phyloP scores from a whole-genome alignment of 805 yeast species.

The Wickerhamiella sorbophila region DNA sequence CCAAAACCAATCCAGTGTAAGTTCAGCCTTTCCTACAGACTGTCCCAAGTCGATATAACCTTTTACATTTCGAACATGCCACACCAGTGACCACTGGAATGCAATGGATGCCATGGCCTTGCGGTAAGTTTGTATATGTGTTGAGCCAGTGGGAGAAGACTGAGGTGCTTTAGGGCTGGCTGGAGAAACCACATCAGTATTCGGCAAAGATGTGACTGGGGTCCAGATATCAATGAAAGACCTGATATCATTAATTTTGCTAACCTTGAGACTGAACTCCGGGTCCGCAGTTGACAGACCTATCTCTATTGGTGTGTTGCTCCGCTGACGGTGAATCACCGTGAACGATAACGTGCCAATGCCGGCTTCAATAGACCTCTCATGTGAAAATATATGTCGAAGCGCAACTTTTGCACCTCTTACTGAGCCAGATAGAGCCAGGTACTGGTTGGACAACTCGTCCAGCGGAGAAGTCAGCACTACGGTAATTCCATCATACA shows the following conservation, averaged over 20 bases:
- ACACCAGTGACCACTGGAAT: constrained; percentile 58
- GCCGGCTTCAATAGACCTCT: constrained; percentile 46
- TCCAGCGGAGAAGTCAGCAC: constrained; percentile 28
- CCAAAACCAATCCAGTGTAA: constrained; percentile 51
- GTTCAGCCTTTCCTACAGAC: constrained; percentile 52
- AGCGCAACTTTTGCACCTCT: constrained; percentile 52
- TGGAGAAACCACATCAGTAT: neutral
- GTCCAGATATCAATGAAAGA: constrained; percentile 34
- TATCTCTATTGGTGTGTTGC: constrained; percentile 2
- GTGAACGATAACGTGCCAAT: constrained; percentile 2
- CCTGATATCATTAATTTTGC: constrained; percentile 76
- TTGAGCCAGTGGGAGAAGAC: neutral
- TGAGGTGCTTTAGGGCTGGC: neutral
- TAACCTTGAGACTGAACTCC: constrained; percentile 35
- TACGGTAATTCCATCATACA: constrained; percentile 53
- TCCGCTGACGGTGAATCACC: constrained; percentile 5
- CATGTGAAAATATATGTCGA: constrained; percentile 85
- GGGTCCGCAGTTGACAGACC: constrained; percentile 10
- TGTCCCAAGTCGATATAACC: constrained; percentile 68
- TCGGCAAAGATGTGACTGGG: neutral
- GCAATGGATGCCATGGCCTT: constrained; percentile 49
- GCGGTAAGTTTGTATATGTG: constrained; percentile 27
- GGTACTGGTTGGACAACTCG: constrained; percentile 19
- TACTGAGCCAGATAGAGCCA: constrained; percentile 35
- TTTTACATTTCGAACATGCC: constrained; percentile 37